These are phyloP conservation scores for Eucalyptus cloeziana DNA, from an alignment of 345 rosid species.

Conservation along the genomic window DNA sequence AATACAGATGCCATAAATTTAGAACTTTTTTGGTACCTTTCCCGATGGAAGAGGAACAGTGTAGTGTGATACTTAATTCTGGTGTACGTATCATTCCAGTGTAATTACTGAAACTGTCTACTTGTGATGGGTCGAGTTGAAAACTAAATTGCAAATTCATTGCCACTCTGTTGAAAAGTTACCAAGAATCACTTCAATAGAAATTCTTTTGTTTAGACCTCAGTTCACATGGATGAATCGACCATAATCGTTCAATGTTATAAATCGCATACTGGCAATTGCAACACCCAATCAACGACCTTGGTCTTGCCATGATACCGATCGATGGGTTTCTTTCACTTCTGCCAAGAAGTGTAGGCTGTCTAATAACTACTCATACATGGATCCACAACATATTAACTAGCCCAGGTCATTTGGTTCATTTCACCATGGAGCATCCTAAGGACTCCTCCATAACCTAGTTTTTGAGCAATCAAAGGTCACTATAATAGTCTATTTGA, in stretches of 20 bases:
- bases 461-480: not conserved
- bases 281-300: not conserved
- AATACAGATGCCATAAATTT: no score
- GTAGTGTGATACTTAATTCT: not conserved
- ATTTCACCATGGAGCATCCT: not conserved
- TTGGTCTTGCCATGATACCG: no score
- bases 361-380: not conserved
- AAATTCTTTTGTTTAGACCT: not conserved
- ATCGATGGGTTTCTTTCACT: no score
- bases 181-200: not conserved
- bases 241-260: not conserved
- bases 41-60: accelerated
- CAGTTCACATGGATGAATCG: not conserved
- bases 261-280: not conserved
- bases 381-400: not conserved
- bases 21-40: no score
- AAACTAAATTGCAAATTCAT: not conserved
- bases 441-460: not conserved
- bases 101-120: accelerated
- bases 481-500: not conserved
- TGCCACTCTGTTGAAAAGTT: not conserved
- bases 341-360: not conserved
- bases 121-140: not conserved
- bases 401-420: not conserved
- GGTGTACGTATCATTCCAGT: not conserved